These are phyloP conservation scores for Cyphellophora europaea DNA, from an alignment of 2,329 filamentous ascomycete species.

Conservation along the genomic window DNA sequence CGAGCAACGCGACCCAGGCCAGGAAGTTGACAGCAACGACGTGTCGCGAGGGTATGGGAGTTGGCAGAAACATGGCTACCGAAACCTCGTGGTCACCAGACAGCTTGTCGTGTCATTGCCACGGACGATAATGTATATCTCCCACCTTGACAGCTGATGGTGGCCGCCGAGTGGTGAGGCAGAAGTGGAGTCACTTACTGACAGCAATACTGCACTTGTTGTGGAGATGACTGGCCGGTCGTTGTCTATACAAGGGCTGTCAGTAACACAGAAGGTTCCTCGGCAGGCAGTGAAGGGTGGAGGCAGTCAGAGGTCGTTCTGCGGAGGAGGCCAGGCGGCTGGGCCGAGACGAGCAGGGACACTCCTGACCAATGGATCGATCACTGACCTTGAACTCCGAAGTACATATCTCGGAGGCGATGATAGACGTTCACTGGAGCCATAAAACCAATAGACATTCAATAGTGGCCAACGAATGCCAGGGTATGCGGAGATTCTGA, in stretches of 20 bases:
- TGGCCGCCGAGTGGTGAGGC: not conserved
- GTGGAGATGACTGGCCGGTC: slow-evolving; percentile 26
- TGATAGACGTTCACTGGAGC: slow-evolving; percentile 9
- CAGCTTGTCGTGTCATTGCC: no score
- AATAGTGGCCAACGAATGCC: no score
- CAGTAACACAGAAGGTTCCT: slow-evolving; percentile 4
- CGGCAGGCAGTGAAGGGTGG: not conserved
- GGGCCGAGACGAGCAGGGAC: not conserved
- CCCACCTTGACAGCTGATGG: no score
- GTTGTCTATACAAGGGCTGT: slow-evolving; percentile 21
- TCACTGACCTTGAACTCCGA: slow-evolving; percentile 14
- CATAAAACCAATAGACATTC: no score
- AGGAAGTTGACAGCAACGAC: not conserved
- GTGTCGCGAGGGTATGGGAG: not conserved
- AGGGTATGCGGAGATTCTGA: no score
- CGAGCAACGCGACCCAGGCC: not conserved
- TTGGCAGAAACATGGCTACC: not conserved
- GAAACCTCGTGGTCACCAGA: no score
- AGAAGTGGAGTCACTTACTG: slow-evolving; percentile 24
- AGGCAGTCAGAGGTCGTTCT: not conserved
- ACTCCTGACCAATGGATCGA: slow-evolving; percentile 10
- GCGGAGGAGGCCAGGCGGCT: not conserved
- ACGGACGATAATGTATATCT: no score
- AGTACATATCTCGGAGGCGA: slow-evolving; percentile 12
- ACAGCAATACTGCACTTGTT: slow-evolving; percentile 27